Conservation (phyloP, 2,329 filamentous ascomycete species). For the Byssochlamys sp. region DNA sequence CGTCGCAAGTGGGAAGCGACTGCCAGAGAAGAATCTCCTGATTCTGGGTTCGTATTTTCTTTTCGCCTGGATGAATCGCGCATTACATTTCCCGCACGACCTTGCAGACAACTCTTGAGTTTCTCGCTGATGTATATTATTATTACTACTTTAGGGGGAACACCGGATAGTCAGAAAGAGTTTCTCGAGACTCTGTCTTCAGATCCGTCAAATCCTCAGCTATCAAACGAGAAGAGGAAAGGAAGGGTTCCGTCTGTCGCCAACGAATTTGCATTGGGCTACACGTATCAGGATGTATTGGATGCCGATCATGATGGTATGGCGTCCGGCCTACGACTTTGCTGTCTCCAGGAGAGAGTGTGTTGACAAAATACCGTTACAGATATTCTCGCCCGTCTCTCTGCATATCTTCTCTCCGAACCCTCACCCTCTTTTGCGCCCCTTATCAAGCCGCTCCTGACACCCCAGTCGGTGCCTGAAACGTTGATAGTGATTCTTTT, state of each 20-base stretch:
- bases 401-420: slow-evolving; percentile 77
- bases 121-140: not conserved
- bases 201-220: slow-evolving; percentile 31
- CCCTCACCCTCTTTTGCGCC: slow-evolving; percentile 74
- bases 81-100: slow-evolving; percentile 2
- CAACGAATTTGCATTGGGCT: slow-evolving; percentile 84
- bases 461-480: slow-evolving; percentile 71
- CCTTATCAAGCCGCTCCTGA: slow-evolving; percentile 74
- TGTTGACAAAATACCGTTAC: slow-evolving; percentile 1
- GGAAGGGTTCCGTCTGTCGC: slow-evolving; percentile 65
- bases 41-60: slow-evolving; percentile 57
- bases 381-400: slow-evolving; percentile 85
- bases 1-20: slow-evolving; percentile 77
- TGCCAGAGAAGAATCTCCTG: slow-evolving; percentile 84
- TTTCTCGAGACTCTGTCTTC: slow-evolving; percentile 57
- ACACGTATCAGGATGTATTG: slow-evolving; percentile 89
- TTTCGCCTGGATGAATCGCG: slow-evolving; percentile 3
- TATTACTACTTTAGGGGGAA: slow-evolving; percentile 52
- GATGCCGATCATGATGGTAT: slow-evolving; percentile 86
- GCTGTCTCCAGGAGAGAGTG: not conserved
- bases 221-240: slow-evolving; percentile 39
- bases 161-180: slow-evolving; percentile 71
- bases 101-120: slow-evolving; percentile 1
- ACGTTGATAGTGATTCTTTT: slow-evolving; percentile 84
- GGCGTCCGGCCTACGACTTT: not conserved